Evolutionary conservation across 495 filamentous ascomycete genomes (phyloP).

Genomic region (Lasiosphaeris hirsuta): DNA sequence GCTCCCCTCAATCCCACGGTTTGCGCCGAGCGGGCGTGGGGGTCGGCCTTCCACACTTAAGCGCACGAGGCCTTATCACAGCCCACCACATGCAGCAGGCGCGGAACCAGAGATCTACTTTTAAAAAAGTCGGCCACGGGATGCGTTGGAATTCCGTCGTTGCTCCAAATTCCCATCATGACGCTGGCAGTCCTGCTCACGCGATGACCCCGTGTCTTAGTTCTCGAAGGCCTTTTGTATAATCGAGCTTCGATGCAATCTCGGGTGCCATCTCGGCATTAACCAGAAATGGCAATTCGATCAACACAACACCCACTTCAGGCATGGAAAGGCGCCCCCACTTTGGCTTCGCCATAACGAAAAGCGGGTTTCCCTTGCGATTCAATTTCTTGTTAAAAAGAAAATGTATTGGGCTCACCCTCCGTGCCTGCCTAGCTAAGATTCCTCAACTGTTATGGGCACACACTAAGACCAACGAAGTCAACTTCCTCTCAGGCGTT

Average conservation of each 20-base stretch:
- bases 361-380: neutral
- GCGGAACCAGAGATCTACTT: neutral
- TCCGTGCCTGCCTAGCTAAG: too few relatives aligned
- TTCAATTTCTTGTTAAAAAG: too few relatives aligned
- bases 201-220: neutral
- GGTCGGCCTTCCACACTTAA: neutral
- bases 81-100: too few relatives aligned
- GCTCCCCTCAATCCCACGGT: neutral
- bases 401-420: neutral
- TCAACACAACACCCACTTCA: neutral
- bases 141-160: neutral
- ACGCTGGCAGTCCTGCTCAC: neutral
- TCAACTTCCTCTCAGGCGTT: conserved; percentile 7
- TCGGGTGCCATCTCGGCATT: neutral
- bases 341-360: neutral
- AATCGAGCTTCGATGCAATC: neutral
- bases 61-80: neutral
- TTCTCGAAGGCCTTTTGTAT: neutral
- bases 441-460: neutral
- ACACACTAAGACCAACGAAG: neutral
- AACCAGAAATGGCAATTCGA: neutral
- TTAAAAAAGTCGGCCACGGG: neutral
- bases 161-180: neutral
- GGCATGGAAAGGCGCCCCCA: neutral
- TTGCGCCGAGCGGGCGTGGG: neutral